A percentile compares a stretch with the other conserved stretches of the same genome.
phyloP scores from a whole-genome alignment of 768 basidiomycete species.

The Lactifluus echinatus region DNA sequence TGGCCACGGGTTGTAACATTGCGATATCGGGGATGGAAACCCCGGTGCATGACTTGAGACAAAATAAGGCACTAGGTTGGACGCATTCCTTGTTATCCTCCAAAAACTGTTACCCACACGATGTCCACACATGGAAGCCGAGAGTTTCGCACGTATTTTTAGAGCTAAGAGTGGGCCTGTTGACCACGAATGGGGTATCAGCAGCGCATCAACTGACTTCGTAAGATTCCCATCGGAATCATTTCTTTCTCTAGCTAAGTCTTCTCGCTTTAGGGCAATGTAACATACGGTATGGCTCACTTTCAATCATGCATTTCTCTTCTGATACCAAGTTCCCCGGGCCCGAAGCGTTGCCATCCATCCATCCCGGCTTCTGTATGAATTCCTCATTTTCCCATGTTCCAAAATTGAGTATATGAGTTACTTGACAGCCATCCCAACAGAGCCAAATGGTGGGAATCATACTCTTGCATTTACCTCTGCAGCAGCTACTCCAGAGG shows the following conservation, averaged over 20 bases:
- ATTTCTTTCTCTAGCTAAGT: background rate
- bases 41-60: conserved; percentile 48
- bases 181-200: conserved; percentile 60
- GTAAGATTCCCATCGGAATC: conserved; percentile 35
- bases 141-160: conserved; percentile 54
- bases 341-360: conserved; percentile 46
- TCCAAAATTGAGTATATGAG: background rate
- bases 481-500: conserved; percentile 47
- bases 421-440: conserved; percentile 56
- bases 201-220: conserved; percentile 73
- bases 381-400: background rate
- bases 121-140: conserved; percentile 28
- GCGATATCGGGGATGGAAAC: conserved; percentile 30
- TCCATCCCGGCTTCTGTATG: conserved; percentile 67
- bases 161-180: conserved; percentile 52
- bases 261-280: conserved; percentile 45
- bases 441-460: conserved; percentile 61
- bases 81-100: background rate
- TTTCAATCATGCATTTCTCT: background rate
- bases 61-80: conserved; percentile 57
- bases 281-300: conserved; percentile 52
- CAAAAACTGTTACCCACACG: background rate
- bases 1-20: conserved; percentile 56
- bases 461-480: conserved; percentile 65
- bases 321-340: background rate